Evolutionary conservation across 306 rosid species (phyloP).

Genomic region (Cucumis sativus): DNA sequence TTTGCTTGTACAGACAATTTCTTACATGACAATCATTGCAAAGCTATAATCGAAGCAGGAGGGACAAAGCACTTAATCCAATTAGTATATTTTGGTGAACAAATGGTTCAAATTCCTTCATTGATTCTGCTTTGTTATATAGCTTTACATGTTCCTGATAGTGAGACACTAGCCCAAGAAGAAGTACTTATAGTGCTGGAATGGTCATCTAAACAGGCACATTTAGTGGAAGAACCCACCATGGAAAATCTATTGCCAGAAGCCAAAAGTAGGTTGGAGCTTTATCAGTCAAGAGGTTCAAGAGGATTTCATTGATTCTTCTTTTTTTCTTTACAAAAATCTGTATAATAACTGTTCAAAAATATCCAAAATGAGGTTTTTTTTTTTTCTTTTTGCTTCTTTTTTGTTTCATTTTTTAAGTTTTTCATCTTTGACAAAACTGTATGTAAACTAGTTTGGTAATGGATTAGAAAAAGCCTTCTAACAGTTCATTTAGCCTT

Average conservation of each 20-base stretch:
- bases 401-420: background rate
- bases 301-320: slow-evolving; percentile 47
- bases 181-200: slow-evolving; percentile 70
- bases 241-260: slow-evolving; percentile 38
- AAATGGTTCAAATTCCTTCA: slow-evolving; percentile 42
- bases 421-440: background rate
- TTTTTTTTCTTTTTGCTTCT: background rate
- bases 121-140: slow-evolving; percentile 43
- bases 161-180: slow-evolving; percentile 56
- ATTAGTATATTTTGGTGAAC: slow-evolving; percentile 55
- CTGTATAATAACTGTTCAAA: background rate
- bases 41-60: slow-evolving; percentile 53
- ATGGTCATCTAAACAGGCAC: slow-evolving; percentile 53
- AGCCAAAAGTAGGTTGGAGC: slow-evolving; percentile 71
- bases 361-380: background rate
- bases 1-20: slow-evolving; percentile 57
- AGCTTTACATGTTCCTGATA: slow-evolving; percentile 59
- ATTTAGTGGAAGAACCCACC: slow-evolving; percentile 19
- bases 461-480: background rate
- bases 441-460: slow-evolving; percentile 1
- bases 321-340: background rate
- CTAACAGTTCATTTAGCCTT: background rate
- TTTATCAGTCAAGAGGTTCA: slow-evolving; percentile 69
- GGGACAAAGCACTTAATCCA: slow-evolving; percentile 66
- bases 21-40: slow-evolving; percentile 59